Evolutionary conservation across 2,329 filamentous ascomycete genomes (phyloP), one percentile per base, ranked within the genome.

Genomic region (Apiospora rasikravindrae): DNA sequence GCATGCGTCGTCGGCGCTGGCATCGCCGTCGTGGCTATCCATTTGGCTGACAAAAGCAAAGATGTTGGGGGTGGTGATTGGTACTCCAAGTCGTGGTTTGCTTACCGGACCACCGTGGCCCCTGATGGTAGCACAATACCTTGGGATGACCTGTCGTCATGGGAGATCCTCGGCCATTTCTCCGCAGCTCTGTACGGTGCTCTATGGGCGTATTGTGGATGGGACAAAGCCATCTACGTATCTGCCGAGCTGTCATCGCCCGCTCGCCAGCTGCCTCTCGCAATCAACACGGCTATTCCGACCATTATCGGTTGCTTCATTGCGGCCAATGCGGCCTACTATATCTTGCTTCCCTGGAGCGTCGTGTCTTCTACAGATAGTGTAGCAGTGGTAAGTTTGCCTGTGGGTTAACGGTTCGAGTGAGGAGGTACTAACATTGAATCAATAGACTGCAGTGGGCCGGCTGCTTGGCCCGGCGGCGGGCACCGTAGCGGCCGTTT

Each of bases 171-270:
- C 37, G 90, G 90, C 0, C 87, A 91, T 75, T 87, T 88, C 71
- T 89, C 88, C 3, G 86, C 89, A 1, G 90, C 90, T 0, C 82
- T 91, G 0, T 91, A 91, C 75, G 90, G 87, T 0, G 89, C 88
- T 0, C 77, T 92, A 0, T 92, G 89, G 90, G 90, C 88, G 0
- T 92, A 91, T 73, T 90, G 88, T 0, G 90, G 90, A 0, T 92
- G 90, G 90, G 90, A 92, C 71, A 91, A 91, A 81, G 88, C 87
- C 4, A 86, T 89, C 69, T 90, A 89, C 74, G 82, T 90, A 67
- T 85, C 87, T 0, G 85, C 87, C 0, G 88, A 90, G 76, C 83
- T 90, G 8, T 85, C 83, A 0, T 77, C 83, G 0, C 88, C 88
- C 0, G 85, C 84, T 0, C 83, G 82, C 24, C 88, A 89, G 75